Conservation (phyloP, 2,329 filamentous ascomycete species). For the Beauveria sp. region DNA sequence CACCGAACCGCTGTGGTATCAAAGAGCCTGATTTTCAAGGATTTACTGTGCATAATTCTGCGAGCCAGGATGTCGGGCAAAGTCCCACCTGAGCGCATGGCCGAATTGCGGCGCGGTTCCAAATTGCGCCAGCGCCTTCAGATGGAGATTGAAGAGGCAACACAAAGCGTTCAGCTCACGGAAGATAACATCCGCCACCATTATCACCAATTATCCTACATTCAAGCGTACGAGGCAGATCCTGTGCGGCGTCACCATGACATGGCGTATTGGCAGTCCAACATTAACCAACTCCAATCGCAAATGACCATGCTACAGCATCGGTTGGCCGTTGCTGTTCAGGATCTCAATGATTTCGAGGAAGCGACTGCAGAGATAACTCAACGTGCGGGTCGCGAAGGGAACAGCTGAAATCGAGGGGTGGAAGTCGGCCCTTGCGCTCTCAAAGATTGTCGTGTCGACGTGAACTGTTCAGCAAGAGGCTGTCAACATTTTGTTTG, state of each 20-base stretch:
- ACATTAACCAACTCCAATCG: background rate
- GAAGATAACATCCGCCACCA: constrained; percentile 1
- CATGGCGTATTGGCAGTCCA: background rate
- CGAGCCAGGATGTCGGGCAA: background rate
- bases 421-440: background rate
- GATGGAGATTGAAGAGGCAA: constrained; percentile 4
- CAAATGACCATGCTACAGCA: background rate
- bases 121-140: constrained; percentile 10
- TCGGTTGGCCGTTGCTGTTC: background rate
- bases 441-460: background rate
- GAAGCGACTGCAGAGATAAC: constrained; percentile 1
- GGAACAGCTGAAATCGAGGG: background rate
- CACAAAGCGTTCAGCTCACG: background rate
- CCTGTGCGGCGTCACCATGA: background rate
- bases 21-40: too few relatives aligned
- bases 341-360: constrained; percentile 10
- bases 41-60: background rate
- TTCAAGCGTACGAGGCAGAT: background rate
- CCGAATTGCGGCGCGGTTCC: constrained; percentile 1
- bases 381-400: background rate
- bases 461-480: background rate
- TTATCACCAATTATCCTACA: constrained; percentile 1
- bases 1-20: too few relatives aligned
- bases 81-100: constrained; percentile 9
- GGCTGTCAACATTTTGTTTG: background rate